A percentile compares a stretch with the other conserved stretches of the same genome.
Conservation (phyloP, 208 protist species). For the Leishmania aethiopica region DNA sequence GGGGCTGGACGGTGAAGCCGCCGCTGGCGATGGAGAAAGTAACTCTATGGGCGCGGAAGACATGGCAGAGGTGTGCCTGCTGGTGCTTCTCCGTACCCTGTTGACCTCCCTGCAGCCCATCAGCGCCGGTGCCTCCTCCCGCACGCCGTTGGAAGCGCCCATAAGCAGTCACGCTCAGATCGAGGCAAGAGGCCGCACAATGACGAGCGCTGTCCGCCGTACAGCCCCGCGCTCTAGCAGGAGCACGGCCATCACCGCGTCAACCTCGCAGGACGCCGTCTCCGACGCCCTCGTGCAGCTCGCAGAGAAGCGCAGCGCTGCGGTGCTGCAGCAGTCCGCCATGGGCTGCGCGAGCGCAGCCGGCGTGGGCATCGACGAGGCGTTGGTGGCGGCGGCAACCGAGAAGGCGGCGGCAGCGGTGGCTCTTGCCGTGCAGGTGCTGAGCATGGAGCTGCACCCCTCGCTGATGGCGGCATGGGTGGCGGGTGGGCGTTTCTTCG, state of each 20-base stretch:
- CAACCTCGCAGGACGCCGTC: conserved; percentile 10
- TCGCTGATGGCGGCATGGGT: conserved; percentile 2
- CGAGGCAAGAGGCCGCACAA: not conserved
- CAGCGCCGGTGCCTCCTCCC: not conserved
- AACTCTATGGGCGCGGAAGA: not conserved
- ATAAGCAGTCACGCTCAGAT: not conserved
- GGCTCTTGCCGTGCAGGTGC: conserved; percentile 28
- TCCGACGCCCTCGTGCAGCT: conserved; percentile 7
- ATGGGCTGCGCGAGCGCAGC: not conserved
- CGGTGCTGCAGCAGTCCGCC: conserved; percentile 2
- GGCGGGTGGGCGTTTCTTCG: conserved; percentile 14
- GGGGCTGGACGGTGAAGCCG: not conserved
- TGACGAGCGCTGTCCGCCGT: not conserved
- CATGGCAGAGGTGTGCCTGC: conserved; percentile 14
- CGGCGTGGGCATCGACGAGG: not conserved
- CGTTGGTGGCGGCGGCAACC: not conserved
- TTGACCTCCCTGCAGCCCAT: conserved; percentile 9
- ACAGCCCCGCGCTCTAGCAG: not conserved
- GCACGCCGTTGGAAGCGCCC: not conserved
- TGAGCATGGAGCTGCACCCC: conserved; percentile 19
- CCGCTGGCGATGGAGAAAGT: not conserved
- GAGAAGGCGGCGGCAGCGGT: conserved; percentile 5
- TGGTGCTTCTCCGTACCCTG: conserved; percentile 21
- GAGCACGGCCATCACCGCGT: not conserved
- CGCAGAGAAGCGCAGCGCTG: conserved; percentile 17